Base-by-base conservation (phyloP, 768 basidiomycete species). In the Leccinum subgranulosum region DNA sequence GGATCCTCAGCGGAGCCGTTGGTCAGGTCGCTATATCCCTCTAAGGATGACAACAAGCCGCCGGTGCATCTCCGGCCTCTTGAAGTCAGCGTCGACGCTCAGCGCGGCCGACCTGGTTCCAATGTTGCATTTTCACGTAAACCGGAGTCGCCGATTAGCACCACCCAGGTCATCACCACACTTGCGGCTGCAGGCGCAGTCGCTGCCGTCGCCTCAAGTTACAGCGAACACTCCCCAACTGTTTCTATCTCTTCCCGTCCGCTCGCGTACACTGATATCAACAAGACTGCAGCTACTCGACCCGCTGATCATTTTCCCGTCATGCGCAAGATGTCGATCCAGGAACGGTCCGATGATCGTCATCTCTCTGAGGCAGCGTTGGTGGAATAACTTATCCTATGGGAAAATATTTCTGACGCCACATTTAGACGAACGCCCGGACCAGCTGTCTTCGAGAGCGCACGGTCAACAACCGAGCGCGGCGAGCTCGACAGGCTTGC, bases 341-440 rank as follows among this genome's bases (percentile, higher is more conserved):
- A 41, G 25, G 39, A 55, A 39, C 46, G 27, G n/a, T 11, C 12
- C 6, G 10, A 47, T 19, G 31, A 56, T 19, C 56, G 17, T 8
- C 21, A 12, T 36, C 15, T 12, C n/a, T 29, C 51, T 17, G 19
- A 53, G 27, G 15, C 21, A 2, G 27, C 15, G 63, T 68, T 27
- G 3, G 63, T 65, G 15, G 31, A 17, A 48, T 28, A 3, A 36
- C n/a, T 51, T 43, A 11, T 31, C 12, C 2, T 23, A 3, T 10
- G 17, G 17, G 10, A 25, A 25, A 3, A 31, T 4, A 15, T 17
- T 28, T 58, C 29, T 61, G 49, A 66, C 6, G 17, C 27, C 17
- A 15, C 4, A 7, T 49, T 33, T 47, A 67, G 65, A 27, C 63
- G 8, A 28, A 31, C 21, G 15, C 5, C n/a, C 3, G 11, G 14